Base-by-base conservation (phyloP, 2,329 filamentous ascomycete genomes). In the Fusarium virguliforme region DNA sequence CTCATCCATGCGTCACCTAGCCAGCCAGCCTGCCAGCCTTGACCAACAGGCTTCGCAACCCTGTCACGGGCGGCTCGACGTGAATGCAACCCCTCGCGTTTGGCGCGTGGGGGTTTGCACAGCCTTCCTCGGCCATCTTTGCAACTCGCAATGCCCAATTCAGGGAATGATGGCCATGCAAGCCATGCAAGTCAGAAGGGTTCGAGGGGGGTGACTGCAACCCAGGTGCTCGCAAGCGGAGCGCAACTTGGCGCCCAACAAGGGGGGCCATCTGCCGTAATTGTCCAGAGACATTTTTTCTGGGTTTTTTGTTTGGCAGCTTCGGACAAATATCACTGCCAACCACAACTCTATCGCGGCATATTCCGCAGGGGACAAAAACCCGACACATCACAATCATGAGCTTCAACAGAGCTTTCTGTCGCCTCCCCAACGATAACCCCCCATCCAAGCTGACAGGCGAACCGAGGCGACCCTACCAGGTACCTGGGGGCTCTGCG, bases 171-270 rank as follows among this genome's bases (percentile, higher is more conserved):
- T 65, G 66, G 64, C 66, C 65, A 72, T 71, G 69, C 68, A 72
- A 67, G 59, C 73, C 68, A 75, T 75, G 73, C 73, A 75, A 74
- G 73, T 75, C 71, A 75, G 71, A 74, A 75, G 62, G 64, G 62
- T 66, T 74, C 62, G 57, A 18, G 18, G 73, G 67, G 71, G 54
- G 67, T 72, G 64, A 73, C 62, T 66, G 56, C 54, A 73, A 67
- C 57, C 68, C 68, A 62, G 60, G 61, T 48, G 46, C 55, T 53
- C 32, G 18, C 35, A 50, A 66, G 65, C 65, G 65, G 60, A 64
- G 66, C 66, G 50, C 59, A 65, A 62, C 58, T 68, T 65, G 69
- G 57, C 70, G 43, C 64, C 50, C 53, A 67, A 67, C 69, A 65
- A 69, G 67, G 73, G 68, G 67, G 62, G 18, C 18, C 53, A 72